Evolutionary conservation across 2,329 filamentous ascomycete species (phyloP).

Genomic region (Microthyrium microscopicum): DNA sequence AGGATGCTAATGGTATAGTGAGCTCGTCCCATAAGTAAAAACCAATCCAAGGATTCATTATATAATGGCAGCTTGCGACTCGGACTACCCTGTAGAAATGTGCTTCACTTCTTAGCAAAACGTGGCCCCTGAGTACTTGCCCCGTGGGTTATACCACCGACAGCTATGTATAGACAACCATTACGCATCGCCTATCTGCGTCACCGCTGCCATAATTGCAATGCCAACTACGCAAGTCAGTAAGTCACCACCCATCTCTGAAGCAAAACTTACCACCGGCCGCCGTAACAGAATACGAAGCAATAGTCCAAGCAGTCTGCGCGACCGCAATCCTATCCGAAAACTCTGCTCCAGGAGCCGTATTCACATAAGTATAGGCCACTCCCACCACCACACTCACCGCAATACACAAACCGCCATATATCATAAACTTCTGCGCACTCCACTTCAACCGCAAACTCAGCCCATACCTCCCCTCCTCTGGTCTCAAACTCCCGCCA

Average conservation of each 20-base stretch:
- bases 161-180: too few species aligned
- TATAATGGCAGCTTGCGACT: too few species aligned
- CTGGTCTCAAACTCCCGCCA: not conserved
- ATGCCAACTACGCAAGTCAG: not conserved
- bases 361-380: not conserved
- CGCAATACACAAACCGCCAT: not conserved
- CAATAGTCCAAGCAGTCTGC: constrained; percentile 1
- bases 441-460: not conserved
- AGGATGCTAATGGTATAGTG: too few species aligned
- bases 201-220: not conserved
- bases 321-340: not conserved
- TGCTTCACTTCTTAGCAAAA: too few species aligned
- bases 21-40: too few species aligned
- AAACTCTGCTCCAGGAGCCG: not conserved
- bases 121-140: too few species aligned
- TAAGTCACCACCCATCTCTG: not conserved
- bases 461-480: not conserved
- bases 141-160: too few species aligned
- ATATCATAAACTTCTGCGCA: not conserved
- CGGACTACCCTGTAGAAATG: too few species aligned
- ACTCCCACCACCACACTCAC: not conserved
- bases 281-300: not conserved
- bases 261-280: not conserved
- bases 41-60: too few species aligned
- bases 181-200: not conserved